A percentile compares a stretch with the other conserved stretches of the same genome.
phyloP scores from a whole-genome alignment of 768 basidiomycete species.

The Hericium rajendrae region DNA sequence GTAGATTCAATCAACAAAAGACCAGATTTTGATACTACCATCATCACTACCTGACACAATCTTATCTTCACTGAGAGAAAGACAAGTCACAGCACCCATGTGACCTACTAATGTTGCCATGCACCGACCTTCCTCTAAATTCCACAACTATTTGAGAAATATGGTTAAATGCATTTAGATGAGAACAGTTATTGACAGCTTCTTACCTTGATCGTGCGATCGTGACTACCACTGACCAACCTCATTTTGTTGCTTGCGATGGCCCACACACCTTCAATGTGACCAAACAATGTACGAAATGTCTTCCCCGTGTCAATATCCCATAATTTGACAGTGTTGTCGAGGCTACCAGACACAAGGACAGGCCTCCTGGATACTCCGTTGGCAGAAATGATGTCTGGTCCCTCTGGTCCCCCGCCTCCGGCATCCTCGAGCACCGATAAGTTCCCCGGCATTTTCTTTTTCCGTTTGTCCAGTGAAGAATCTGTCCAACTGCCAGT shows the following conservation, averaged over 20 bases:
- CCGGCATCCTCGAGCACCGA: background rate
- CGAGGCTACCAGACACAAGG: slow-evolving; percentile 82
- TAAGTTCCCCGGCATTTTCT: background rate
- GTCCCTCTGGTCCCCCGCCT: background rate
- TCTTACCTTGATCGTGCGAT: slow-evolving; percentile 91
- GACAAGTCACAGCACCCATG: slow-evolving; percentile 85
- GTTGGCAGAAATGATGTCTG: background rate
- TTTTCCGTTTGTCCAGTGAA: background rate
- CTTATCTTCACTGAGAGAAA: slow-evolving; percentile 88
- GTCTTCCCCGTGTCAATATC: slow-evolving; percentile 81
- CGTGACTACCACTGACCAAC: slow-evolving; percentile 88
- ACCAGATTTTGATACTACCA: slow-evolving; percentile 78
- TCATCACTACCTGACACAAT: slow-evolving; percentile 96
- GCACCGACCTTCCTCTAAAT: slow-evolving; percentile 79
- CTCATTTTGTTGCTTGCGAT: slow-evolving; percentile 88
- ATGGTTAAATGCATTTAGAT: background rate
- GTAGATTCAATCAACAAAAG: slow-evolving; percentile 1
- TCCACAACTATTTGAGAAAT: slow-evolving; percentile 65
- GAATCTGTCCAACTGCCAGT: background rate
- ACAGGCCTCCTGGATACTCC: slow-evolving; percentile 34
- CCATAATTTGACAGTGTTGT: slow-evolving; percentile 96
- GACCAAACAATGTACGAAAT: slow-evolving; percentile 82
- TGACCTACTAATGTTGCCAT: slow-evolving; percentile 89
- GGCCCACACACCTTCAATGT: slow-evolving; percentile 97
- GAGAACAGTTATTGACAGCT: slow-evolving; percentile 1